Evolutionary conservation across 129 eudicot species (phyloP), one percentile per base, ranked within the genome.

Genomic region (Flaveria sonorensis): DNA sequence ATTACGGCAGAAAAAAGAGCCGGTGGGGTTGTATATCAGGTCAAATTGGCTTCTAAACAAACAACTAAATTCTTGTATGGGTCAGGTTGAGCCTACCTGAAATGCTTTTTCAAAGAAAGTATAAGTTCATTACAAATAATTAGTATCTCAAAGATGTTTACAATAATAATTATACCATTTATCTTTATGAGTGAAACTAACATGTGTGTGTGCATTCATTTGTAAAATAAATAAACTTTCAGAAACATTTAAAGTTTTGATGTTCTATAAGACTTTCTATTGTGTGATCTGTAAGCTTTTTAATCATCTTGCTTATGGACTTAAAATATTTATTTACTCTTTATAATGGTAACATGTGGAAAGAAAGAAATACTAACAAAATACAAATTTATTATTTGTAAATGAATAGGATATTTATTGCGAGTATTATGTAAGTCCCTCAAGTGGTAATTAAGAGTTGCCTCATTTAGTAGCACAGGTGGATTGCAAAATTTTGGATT

Each of bases 151-250:
- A 15, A 64, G 16, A 36, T 30, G 70, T 14, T 64, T 16, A n/a
- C 23, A 6, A n/a, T 14, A 32, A 32, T 16, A 16, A 16, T n/a
- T 53, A 53, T n/a, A 14, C 16, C 52, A 11, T 47, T 11, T 47
- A 21, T 42, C 36, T 56, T 16, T 68, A 9, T n/a, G 32, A 78
- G 52, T 64, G 63, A 65, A 70, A 56, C 86, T 86, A 55, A 81
- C 32, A 28, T 70, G 69, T 75, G 71, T 30, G 18, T 86, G 65
- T 71, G 69, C 98, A 94, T 96, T 59, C 97, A 87, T 87, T 76
- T 93, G 92, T 97, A 93, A 92, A 81, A 89, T 2, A 79, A 94
- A 94, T 86, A 87, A 91, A 82, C 93, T 91, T 51, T 89, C 98
- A 13, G 98, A 96, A 76, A 86, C 93, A 39, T 88, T 28, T 28